Evolutionary conservation across 169 alveolate genomes (phyloP), one percentile per base, ranked within the genome.

Genomic region (Babesia caballi): DNA sequence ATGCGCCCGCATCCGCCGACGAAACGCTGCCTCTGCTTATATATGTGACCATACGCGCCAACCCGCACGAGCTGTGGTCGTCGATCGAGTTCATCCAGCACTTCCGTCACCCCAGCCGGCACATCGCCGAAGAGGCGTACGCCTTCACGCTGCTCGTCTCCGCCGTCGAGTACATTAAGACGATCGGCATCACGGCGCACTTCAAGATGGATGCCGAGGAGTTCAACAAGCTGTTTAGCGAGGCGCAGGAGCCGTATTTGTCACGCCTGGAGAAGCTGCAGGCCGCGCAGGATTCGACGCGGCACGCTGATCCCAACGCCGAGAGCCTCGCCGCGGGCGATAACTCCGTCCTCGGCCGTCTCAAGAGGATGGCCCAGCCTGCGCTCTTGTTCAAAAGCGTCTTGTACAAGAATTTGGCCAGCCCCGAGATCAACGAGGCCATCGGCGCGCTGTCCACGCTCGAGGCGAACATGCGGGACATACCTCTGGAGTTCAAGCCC

Each of bases 1-100:
- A 21, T 38, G 40, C 44, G 40, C 78, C 52, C 8, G 85, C 66
- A 11, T 84, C 93, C 33, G 95, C 95, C 3, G 96, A 92, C 47
- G 95, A 92, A 58, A 75, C 92, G 8, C 82, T 92, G 28, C 96
- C 96, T 4, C 67, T 91, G 46, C 68, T 92, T 41, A 92, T 92
- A 32, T 86, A 69, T 63, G 85, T 90, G 8, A 60, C 92, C 2
- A 87, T 92, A 21, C 89, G 85, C 44, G 85, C 94, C 23, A 92
- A 92, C 67, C 96, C 96, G 11, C 81, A 88, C 2, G 90, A 88
- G 40, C 73, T 92, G 35, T 77, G 88, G 71, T 86, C 94, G n/a
- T 87, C 90, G 41, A 68, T 86, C 40, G 87, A 86, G 54, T 92
- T 68, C 73, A 86, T 91, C 12, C 92, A 85, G 58, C 63, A 80